These are phyloP conservation scores for Fulvia fulva DNA, from an alignment of 2,329 filamentous ascomycete genomes.

Conservation along the genomic window DNA sequence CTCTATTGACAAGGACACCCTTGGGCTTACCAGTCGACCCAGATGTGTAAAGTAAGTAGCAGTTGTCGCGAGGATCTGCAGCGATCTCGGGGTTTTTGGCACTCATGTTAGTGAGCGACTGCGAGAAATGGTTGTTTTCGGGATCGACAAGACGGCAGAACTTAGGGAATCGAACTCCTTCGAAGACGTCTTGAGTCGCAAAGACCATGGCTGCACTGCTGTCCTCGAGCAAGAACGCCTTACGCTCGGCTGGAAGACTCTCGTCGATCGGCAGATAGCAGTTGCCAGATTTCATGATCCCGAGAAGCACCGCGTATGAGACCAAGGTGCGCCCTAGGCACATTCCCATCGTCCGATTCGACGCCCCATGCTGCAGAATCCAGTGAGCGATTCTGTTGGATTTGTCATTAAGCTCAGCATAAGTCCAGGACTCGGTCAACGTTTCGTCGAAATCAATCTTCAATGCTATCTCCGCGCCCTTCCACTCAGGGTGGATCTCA, in stretches of 20 bases:
- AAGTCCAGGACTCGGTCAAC: slow-evolving; percentile 8
- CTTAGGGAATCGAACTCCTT: neutral
- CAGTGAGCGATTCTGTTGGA: slow-evolving; percentile 11
- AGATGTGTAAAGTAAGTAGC: slow-evolving; percentile 13
- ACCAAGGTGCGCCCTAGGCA: slow-evolving; percentile 12
- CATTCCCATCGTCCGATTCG: slow-evolving; percentile 11
- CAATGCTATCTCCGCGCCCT: slow-evolving; percentile 7
- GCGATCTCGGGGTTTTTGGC: neutral
- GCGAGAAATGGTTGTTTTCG: neutral
- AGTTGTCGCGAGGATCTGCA: slow-evolving; percentile 4
- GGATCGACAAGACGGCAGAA: slow-evolving; percentile 5
- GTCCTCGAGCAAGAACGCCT: slow-evolving; percentile 9
- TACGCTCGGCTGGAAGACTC: slow-evolving; percentile 13
- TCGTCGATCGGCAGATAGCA: slow-evolving; percentile 16
- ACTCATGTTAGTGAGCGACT: neutral
- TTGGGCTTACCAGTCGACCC: slow-evolving; percentile 76
- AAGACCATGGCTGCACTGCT: slow-evolving; percentile 10
- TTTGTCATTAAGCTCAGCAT: slow-evolving; percentile 9
- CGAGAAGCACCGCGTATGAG: slow-evolving; percentile 11
- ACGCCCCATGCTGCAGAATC: slow-evolving; percentile 5
- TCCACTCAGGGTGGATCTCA: slow-evolving; percentile 11
- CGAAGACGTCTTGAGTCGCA: slow-evolving; percentile 9
- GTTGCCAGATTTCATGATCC: slow-evolving; percentile 12
- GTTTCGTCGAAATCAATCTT: slow-evolving; percentile 5
- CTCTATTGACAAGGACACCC: slow-evolving; percentile 69